Conservation (phyloP, 1,284 basidiomycete species). For the Trichosporon ovoides region DNA sequence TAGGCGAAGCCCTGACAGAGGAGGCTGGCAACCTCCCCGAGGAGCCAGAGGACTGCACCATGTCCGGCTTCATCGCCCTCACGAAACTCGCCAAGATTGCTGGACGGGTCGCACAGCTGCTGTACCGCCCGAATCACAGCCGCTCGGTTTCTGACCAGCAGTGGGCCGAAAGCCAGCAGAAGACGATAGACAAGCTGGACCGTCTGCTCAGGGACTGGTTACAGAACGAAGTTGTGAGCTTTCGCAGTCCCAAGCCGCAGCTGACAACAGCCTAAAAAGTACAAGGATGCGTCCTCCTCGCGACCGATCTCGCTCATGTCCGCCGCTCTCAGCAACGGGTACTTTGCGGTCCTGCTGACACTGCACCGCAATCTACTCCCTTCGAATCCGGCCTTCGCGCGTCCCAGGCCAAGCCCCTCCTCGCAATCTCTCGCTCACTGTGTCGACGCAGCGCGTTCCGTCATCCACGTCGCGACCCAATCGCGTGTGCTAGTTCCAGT, state of each 20-base stretch:
- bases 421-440: constrained; percentile 43
- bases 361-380: constrained; percentile 78
- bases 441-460: constrained; percentile 45
- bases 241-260: neutral
- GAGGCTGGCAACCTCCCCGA: constrained; percentile 52
- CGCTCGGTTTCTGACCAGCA: constrained; percentile 56
- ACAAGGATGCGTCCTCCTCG: constrained; percentile 46
- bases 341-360: constrained; percentile 80
- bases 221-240: constrained; percentile 54
- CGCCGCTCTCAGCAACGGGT: constrained; percentile 80
- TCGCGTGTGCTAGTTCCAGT: constrained; percentile 77
- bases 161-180: constrained; percentile 65
- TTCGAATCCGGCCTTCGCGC: constrained; percentile 38
- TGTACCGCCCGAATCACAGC: constrained; percentile 41
- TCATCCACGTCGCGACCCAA: constrained; percentile 73
- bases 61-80: constrained; percentile 72
- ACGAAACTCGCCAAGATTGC: constrained; percentile 73
- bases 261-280: constrained; percentile 59
- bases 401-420: constrained; percentile 40
- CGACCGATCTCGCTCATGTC: constrained; percentile 56
- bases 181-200: constrained; percentile 69
- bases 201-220: constrained; percentile 71
- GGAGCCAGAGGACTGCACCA: constrained; percentile 48
- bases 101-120: constrained; percentile 58
- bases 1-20: constrained; percentile 18